These are phyloP conservation scores for Calcarisporium arbuscula DNA, from an alignment of 2,329 filamentous ascomycete species.

Conservation along the genomic window DNA sequence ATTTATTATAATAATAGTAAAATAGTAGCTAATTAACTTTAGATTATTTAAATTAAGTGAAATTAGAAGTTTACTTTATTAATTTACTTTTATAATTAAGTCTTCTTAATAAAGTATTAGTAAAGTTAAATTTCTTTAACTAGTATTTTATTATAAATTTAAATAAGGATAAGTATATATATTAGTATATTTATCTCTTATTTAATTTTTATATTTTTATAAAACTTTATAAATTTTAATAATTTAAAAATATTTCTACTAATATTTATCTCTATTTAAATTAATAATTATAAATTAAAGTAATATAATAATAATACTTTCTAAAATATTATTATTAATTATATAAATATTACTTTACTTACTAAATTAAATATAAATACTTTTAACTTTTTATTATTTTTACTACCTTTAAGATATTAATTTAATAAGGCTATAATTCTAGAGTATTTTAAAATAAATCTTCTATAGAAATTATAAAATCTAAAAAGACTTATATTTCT, in stretches of 20 bases:
- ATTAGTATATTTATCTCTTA: conserved; percentile 1
- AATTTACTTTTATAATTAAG: background rate
- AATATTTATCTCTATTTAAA: background rate
- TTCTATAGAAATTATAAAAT: conserved; percentile 5
- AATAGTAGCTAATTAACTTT: too few relatives aligned
- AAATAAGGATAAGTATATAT: conserved; percentile 2
- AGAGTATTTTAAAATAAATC: conserved; percentile 5
- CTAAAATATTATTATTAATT: too few relatives aligned
- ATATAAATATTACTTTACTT: too few relatives aligned
- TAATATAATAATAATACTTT: too few relatives aligned
- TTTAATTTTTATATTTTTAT: conserved; percentile 2
- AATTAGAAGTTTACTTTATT: background rate
- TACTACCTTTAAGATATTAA: conserved; percentile 1
- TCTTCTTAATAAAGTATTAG: background rate
- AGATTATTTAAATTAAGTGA: too few relatives aligned
- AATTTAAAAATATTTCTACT: conserved; percentile 2
- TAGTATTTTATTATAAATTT: conserved; percentile 5
- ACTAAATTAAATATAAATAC: too few relatives aligned
- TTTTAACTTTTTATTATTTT: background rate
- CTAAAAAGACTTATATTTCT: conserved; percentile 1
- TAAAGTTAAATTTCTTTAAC: background rate
- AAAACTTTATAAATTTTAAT: conserved; percentile 5
- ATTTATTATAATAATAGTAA: too few relatives aligned
- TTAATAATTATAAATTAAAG: too few relatives aligned
- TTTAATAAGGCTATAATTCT: conserved; percentile 11